phyloP scores from a whole-genome alignment of 768 basidiomycete species.

The Trametes coccinea region DNA sequence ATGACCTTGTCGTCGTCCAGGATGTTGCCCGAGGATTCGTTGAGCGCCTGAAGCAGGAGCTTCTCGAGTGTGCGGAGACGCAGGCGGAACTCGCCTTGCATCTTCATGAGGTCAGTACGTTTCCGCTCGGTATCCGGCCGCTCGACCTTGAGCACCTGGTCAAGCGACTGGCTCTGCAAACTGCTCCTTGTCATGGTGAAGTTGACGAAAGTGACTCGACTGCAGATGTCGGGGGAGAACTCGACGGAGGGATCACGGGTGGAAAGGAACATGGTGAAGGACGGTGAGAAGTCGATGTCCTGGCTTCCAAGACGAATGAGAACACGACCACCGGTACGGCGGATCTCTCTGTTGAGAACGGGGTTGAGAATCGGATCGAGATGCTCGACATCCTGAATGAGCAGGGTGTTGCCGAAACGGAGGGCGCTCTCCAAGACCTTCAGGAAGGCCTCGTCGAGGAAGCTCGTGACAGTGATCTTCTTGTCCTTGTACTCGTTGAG shows the following conservation, averaged over 20 bases:
- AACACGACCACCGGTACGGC: constrained; percentile 94
- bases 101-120: constrained; percentile 94
- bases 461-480: constrained; percentile 97
- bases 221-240: constrained; percentile 98
- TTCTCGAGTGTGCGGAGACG: constrained; percentile 92
- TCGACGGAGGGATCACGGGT: constrained; percentile 97
- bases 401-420: constrained; percentile 94
- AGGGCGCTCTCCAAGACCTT: constrained; percentile 98
- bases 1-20: constrained; percentile 99
- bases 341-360: constrained; percentile 94
- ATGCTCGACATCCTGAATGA: constrained; percentile 98
- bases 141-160: constrained; percentile 96
- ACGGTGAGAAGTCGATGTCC: constrained; percentile 98
- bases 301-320: constrained; percentile 95
- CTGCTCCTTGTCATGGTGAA: constrained; percentile 99
- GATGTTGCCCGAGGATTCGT: constrained; percentile 96
- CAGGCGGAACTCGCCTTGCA: constrained; percentile 96
- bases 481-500: constrained; percentile 93
- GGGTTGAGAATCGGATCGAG: constrained; percentile 97
- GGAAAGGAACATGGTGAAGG: constrained; percentile 99
- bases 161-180: constrained; percentile 96
- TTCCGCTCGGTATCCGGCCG: constrained; percentile 95
- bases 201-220: constrained; percentile 93
- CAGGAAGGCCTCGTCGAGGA: constrained; percentile 97
- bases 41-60: constrained; percentile 88